These are phyloP conservation scores for Hsuehochloa calcarea DNA, from an alignment of 176 grass and related monocot genomes.

Conservation along the genomic window DNA sequence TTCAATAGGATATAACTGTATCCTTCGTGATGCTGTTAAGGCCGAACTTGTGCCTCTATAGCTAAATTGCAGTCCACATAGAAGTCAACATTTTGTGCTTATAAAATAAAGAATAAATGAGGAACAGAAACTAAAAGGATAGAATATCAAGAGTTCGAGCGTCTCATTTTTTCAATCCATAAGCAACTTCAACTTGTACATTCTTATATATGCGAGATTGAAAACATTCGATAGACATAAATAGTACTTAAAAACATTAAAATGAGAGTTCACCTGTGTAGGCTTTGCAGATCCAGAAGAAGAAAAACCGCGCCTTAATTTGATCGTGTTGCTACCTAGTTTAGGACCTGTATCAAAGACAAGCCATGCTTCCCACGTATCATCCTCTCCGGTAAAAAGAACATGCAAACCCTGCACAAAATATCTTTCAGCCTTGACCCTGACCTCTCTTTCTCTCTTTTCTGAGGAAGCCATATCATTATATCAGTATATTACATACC, in stretches of 20 bases:
- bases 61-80: neutral
- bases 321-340: constrained; percentile 64
- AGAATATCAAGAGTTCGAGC: constrained; percentile 13
- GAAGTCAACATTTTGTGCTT: neutral
- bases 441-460: constrained; percentile 13
- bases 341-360: constrained; percentile 73
- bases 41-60: neutral
- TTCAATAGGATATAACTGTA: neutral
- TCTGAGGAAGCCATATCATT: neutral
- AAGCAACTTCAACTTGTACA: constrained; percentile 11
- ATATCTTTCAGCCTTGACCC: constrained; percentile 28
- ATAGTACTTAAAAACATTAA: constrained; percentile 19
- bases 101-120: constrained; percentile 23
- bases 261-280: constrained; percentile 63
- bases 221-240: constrained; percentile 12
- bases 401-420: constrained; percentile 71
- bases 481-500: constrained; percentile 47
- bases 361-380: constrained; percentile 95
- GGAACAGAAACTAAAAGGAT: neutral
- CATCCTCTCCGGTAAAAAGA: constrained; percentile 93
- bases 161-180: neutral
- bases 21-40: neutral
- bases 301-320: constrained; percentile 90
- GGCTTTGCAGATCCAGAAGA: constrained; percentile 68
- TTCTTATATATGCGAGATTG: neutral